These are phyloP conservation scores for Helminthosporium solani DNA, from an alignment of 2,329 filamentous ascomycete genomes.

Conservation along the genomic window DNA sequence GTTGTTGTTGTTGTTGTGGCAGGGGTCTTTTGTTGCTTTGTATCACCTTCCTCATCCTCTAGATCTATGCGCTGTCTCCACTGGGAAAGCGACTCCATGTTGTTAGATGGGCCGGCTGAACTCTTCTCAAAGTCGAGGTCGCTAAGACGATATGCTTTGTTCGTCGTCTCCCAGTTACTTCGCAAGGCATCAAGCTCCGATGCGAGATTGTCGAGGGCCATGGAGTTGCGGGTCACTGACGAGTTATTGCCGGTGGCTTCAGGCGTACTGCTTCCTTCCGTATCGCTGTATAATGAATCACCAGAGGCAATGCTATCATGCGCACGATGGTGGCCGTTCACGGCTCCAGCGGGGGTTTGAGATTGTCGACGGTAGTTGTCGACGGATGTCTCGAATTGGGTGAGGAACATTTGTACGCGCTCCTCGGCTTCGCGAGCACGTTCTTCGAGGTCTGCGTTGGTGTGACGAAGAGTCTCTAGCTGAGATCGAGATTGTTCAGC, in stretches of 20 bases:
- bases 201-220: slow-evolving; percentile 85
- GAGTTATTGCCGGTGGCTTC: slow-evolving; percentile 30
- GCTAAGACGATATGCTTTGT: slow-evolving; percentile 90
- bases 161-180: slow-evolving; percentile 92
- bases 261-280: slow-evolving; percentile 39
- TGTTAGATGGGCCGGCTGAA: slow-evolving; percentile 38
- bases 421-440: slow-evolving; percentile 87
- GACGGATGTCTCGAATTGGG: slow-evolving; percentile 91
- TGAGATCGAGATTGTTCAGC: slow-evolving; percentile 63
- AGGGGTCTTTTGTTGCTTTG: slow-evolving; percentile 4
- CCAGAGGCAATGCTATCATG: slow-evolving; percentile 62
- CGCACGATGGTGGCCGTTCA: slow-evolving; percentile 46
- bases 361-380: slow-evolving; percentile 87
- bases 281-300: slow-evolving; percentile 51
- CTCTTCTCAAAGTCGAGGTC: slow-evolving; percentile 79
- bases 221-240: slow-evolving; percentile 55
- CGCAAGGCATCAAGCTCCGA: slow-evolving; percentile 88
- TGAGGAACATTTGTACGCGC: slow-evolving; percentile 87
- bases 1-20: neutral
- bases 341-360: slow-evolving; percentile 42
- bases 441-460: slow-evolving; percentile 78
- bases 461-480: slow-evolving; percentile 76
- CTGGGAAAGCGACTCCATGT: slow-evolving; percentile 36
- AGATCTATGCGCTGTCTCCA: slow-evolving; percentile 38
- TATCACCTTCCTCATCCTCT: slow-evolving; percentile 26